phyloP scores from a whole-genome alignment of 305 asterid genomes.

The Stenogyne calaminthoides region DNA sequence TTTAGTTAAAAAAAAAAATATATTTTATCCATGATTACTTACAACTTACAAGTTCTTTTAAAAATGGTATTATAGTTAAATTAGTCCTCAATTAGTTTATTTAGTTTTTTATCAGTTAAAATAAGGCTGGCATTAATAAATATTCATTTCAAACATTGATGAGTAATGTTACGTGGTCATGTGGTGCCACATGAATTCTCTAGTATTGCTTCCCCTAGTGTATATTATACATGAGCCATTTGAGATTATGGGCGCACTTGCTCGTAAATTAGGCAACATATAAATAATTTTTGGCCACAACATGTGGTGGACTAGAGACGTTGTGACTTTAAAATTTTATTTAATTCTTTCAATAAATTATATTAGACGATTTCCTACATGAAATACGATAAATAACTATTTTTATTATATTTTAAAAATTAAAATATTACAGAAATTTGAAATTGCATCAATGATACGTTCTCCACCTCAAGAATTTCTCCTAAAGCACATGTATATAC shows the following conservation, averaged over 20 bases:
- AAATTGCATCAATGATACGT: too few relatives aligned
- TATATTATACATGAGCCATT: neutral
- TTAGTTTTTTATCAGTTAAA: neutral
- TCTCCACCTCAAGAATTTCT: too few relatives aligned
- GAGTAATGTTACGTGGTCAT: neutral
- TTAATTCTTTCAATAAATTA: neutral
- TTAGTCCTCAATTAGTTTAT: neutral
- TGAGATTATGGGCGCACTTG: neutral
- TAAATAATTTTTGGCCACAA: slow-evolving; percentile 19
- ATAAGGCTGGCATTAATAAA: neutral
- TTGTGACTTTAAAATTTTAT: neutral
- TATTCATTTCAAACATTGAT: neutral
- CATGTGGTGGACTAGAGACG: slow-evolving; percentile 24
- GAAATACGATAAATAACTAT: too few relatives aligned
- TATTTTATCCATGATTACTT: too few relatives aligned
- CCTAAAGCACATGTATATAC: too few relatives aligned
- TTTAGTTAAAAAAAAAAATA: too few relatives aligned
- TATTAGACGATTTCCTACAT: neutral
- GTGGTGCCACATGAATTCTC: neutral
- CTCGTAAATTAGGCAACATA: slow-evolving; percentile 22
- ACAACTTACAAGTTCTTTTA: too few relatives aligned
- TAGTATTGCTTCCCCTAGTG: neutral
- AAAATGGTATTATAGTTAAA: too few relatives aligned
- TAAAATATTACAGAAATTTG: too few relatives aligned
- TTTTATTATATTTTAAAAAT: too few relatives aligned